A percentile compares a stretch with the other conserved stretches of the same genome.
Conservation (phyloP, 2,329 filamentous ascomycete species). For the Fusarium sp. region DNA sequence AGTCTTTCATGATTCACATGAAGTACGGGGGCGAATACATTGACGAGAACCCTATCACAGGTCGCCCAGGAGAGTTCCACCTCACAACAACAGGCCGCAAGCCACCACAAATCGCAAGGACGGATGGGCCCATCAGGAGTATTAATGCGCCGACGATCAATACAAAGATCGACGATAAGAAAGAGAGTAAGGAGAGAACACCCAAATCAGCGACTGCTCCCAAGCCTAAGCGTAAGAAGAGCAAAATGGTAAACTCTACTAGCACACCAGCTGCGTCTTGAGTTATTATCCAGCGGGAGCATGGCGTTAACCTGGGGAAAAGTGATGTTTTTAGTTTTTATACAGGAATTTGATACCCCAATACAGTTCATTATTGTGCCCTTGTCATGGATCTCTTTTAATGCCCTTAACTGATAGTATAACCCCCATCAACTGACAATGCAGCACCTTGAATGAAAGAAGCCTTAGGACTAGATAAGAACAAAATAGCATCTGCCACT, state of each 20-base stretch:
- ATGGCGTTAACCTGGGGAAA: constrained; percentile 10
- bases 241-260: constrained; percentile 51
- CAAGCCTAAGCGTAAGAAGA: constrained; percentile 59
- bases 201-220: constrained; percentile 51
- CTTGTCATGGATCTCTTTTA: neutral
- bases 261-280: constrained; percentile 46
- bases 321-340: neutral
- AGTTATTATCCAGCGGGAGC: neutral
- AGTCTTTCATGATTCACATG: constrained; percentile 65
- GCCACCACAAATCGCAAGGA: constrained; percentile 44
- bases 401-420: constrained; percentile 45
- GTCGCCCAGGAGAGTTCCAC: constrained; percentile 71
- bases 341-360: constrained; percentile 40
- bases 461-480: constrained; percentile 54
- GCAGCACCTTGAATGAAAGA: constrained; percentile 55
- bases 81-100: constrained; percentile 68
- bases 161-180: constrained; percentile 55
- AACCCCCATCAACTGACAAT: constrained; percentile 56
- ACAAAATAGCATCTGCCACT: constrained; percentile 56
- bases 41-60: constrained; percentile 73
- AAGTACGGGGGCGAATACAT: constrained; percentile 70
- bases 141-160: constrained; percentile 49
- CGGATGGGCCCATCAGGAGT: constrained; percentile 45
- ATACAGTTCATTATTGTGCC: constrained; percentile 9
- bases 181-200: constrained; percentile 57